These are phyloP conservation scores for Globisporangium ultimum DNA, from an alignment of 352 stramenopile species.

Conservation along the genomic window DNA sequence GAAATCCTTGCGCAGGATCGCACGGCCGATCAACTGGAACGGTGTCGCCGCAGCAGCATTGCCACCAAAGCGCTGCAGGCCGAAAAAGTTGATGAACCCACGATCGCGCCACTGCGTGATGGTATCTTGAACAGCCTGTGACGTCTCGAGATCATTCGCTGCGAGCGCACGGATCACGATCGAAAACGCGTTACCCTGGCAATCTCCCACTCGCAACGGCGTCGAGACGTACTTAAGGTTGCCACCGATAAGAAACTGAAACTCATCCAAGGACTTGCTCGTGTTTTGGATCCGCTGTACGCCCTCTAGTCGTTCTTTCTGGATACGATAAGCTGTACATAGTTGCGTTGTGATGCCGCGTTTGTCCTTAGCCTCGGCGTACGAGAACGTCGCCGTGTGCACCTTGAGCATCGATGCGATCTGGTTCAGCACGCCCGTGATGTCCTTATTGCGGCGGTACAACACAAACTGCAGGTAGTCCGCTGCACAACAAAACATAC, in stretches of 20 bases:
- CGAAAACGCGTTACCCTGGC: conserved; percentile 92
- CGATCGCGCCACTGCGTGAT: conserved; percentile 46
- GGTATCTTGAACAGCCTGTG: conserved; percentile 24
- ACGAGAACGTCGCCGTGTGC: conserved; percentile 80
- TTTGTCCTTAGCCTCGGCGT: conserved; percentile 97
- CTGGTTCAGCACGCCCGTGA: conserved; percentile 80
- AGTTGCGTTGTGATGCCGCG: conserved; percentile 95
- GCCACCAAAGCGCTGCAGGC: conserved; percentile 93
- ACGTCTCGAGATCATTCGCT: conserved; percentile 41
- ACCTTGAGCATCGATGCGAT: conserved; percentile 70
- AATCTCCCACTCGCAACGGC: conserved; percentile 84
- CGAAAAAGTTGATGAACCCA: conserved; percentile 98
- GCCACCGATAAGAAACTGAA: conserved; percentile 88
- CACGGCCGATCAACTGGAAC: conserved; percentile 82
- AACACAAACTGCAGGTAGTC: conserved; percentile 95
- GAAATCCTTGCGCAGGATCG: conserved; percentile 93
- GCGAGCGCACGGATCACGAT: conserved; percentile 91
- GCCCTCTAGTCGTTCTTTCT: conserved; percentile 53
- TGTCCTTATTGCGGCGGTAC: conserved; percentile 98
- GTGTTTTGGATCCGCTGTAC: conserved; percentile 30
- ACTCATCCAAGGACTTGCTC: conserved; percentile 45
- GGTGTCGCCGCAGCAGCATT: conserved; percentile 56
- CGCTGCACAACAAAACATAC: conserved; percentile 34
- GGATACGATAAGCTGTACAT: conserved; percentile 86
- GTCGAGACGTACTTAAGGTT: conserved; percentile 89